These are phyloP conservation scores for Teratosphaeria destructans DNA, from an alignment of 2,329 filamentous ascomycete species.

Conservation along the genomic window DNA sequence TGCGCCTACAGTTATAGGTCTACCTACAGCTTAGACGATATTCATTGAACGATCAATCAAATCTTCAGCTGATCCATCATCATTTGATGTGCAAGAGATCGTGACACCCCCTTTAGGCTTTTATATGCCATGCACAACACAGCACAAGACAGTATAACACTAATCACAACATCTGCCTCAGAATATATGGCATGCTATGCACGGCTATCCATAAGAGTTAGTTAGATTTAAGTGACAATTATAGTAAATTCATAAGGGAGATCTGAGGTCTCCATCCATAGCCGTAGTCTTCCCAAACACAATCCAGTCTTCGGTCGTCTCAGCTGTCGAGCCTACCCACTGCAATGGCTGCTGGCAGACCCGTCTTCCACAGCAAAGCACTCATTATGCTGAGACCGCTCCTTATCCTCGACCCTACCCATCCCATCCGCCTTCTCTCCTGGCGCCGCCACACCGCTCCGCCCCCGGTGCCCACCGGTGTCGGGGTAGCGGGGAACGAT, in stretches of 20 bases:
- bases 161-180: too few relatives aligned
- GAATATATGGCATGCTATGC: too few relatives aligned
- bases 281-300: neutral
- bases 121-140: too few relatives aligned
- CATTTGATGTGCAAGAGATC: too few relatives aligned
- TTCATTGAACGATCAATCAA: too few relatives aligned
- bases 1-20: too few relatives aligned
- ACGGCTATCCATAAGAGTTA: neutral
- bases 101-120: too few relatives aligned
- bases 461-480: conserved; percentile 11
- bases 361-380: neutral
- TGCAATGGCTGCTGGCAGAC: neutral
- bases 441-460: neutral
- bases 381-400: neutral
- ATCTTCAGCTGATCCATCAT: too few relatives aligned
- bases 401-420: neutral
- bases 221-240: neutral
- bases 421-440: neutral
- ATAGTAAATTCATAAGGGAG: fast-evolving
- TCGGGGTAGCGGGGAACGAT: conserved; percentile 39
- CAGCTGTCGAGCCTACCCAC: neutral
- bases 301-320: neutral
- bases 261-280: too few relatives aligned
- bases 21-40: too few relatives aligned
- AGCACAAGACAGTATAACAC: too few relatives aligned